These are phyloP conservation scores for Debaryomyces fabryi DNA, from an alignment of 1,139 yeast species.

Conservation along the genomic window DNA sequence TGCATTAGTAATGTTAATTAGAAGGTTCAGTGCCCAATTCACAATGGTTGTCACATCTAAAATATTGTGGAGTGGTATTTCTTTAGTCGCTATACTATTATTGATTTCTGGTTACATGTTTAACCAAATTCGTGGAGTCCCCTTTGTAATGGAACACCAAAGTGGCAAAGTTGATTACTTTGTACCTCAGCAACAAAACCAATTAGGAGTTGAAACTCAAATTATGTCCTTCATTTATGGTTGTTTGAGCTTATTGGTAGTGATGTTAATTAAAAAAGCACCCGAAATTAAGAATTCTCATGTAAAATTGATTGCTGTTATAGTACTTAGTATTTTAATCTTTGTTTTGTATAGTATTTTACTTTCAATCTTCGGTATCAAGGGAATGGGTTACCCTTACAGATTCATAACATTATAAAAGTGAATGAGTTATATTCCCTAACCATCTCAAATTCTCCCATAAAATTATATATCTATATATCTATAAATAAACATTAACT, in stretches of 20 bases:
- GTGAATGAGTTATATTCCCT: not conserved
- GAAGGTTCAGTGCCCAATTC: constrained; percentile 38
- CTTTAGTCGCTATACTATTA: constrained; percentile 63
- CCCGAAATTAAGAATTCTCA: constrained; percentile 47
- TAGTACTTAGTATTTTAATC: constrained; percentile 39
- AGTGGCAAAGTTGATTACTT: constrained; percentile 66
- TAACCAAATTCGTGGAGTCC: constrained; percentile 79
- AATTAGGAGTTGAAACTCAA: constrained; percentile 84
- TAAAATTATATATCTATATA: constrained; percentile 16
- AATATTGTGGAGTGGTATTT: constrained; percentile 63
- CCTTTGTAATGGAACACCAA: constrained; percentile 60
- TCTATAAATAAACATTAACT: not conserved
- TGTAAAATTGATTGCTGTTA: constrained; percentile 47
- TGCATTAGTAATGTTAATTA: constrained; percentile 21
- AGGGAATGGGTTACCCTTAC: constrained; percentile 67
- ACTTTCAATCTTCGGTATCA: constrained; percentile 56
- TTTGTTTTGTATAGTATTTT: constrained; percentile 57
- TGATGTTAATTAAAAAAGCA: constrained; percentile 51
- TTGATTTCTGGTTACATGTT: constrained; percentile 93
- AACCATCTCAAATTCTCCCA: not conserved
- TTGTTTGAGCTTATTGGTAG: constrained; percentile 49
- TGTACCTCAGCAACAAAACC: constrained; percentile 67
- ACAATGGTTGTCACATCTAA: constrained; percentile 29
- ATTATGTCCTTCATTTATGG: constrained; percentile 68
- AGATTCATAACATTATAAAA: constrained; percentile 30